Conservation (phyloP, 805 yeast species). For the Metschnikowia orientalis region DNA sequence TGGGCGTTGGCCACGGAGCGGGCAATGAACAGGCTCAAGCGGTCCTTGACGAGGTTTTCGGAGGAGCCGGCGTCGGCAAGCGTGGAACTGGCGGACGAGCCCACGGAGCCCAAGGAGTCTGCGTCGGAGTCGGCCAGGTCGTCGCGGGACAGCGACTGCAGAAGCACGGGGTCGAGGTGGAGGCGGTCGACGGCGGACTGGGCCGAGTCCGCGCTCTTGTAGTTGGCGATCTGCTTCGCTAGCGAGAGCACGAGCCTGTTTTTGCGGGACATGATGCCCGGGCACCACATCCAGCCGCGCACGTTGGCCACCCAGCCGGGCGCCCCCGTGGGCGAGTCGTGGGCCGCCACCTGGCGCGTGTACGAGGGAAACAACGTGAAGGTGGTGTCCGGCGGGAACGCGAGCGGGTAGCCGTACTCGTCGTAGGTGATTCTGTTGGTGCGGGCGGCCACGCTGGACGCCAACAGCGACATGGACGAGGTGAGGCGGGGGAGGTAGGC, state of each 20-base stretch:
- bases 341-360: conserved; percentile 24
- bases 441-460: conserved; percentile 40
- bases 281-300: conserved; percentile 68
- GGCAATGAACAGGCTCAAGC: conserved; percentile 69
- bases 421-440: conserved; percentile 15
- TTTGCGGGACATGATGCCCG: conserved; percentile 67
- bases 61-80: conserved; percentile 7
- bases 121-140: conserved; percentile 9
- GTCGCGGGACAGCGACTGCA: conserved; percentile 6
- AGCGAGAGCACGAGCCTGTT: conserved; percentile 64
- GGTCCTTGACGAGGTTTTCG: conserved; percentile 53
- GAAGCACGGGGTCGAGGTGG: conserved; percentile 9
- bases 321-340: conserved; percentile 8
- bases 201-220: conserved; percentile 19
- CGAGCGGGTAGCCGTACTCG: conserved; percentile 16
- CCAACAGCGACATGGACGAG: conserved; percentile 45
- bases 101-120: conserved; percentile 12
- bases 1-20: conserved; percentile 58
- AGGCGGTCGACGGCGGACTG: conserved; percentile 16
- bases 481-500: conserved; percentile 52
- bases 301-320: conserved; percentile 53
- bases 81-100: conserved; percentile 8
- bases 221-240: conserved; percentile 61
- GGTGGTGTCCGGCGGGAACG: conserved; percentile 53
- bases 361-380: conserved; percentile 47